Conservation (phyloP, 257 asterid genomes). For the Nicotiana undulata region DNA sequence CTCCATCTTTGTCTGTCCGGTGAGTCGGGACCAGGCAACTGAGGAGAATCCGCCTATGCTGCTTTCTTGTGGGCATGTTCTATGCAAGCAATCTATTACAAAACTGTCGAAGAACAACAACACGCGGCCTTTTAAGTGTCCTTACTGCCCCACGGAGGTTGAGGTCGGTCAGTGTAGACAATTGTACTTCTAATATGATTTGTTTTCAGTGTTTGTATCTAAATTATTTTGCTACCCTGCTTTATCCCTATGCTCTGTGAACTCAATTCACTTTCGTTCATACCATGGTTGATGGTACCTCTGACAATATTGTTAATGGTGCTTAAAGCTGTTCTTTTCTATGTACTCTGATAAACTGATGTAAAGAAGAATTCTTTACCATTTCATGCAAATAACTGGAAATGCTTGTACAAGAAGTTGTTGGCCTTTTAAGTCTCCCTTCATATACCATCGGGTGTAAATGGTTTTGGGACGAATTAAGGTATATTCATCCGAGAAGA, state of each 20-base stretch:
- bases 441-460: neutral
- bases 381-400: constrained; percentile 1
- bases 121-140: constrained; percentile 86
- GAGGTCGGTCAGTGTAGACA: constrained; percentile 84
- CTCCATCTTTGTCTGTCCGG: constrained; percentile 82
- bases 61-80: constrained; percentile 81
- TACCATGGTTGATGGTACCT: neutral
- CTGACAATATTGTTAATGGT: neutral
- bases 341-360: constrained; percentile 16
- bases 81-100: constrained; percentile 83
- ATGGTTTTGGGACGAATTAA: neutral
- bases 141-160: constrained; percentile 84
- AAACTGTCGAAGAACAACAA: constrained; percentile 74
- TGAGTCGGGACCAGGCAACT: constrained; percentile 81
- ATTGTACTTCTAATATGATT: constrained; percentile 46
- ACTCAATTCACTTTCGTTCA: neutral
- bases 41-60: constrained; percentile 94
- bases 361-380: constrained; percentile 40
- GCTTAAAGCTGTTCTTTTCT: constrained; percentile 2
- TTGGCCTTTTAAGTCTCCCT: neutral
- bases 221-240: neutral
- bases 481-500: neutral
- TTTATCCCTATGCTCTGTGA: neutral
- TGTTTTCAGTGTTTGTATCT: neutral
- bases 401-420: neutral